phyloP scores from a whole-genome alignment of 2,329 filamentous ascomycete species.

The Fusarium metavorans region DNA sequence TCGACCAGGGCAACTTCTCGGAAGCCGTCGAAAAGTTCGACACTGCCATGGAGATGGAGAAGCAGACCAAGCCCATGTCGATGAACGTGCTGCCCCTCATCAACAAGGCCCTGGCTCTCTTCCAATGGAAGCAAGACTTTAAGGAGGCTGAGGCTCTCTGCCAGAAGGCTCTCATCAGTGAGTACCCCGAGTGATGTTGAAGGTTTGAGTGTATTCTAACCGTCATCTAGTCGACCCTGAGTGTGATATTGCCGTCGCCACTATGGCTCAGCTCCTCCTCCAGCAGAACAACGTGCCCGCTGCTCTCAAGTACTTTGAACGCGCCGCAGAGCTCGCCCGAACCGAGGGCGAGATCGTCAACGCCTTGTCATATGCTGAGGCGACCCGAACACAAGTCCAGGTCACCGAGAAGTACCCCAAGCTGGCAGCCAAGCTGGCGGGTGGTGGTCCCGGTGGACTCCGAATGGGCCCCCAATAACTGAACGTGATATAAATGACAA shows the following conservation, averaged over 20 bases:
- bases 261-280: slow-evolving; percentile 96
- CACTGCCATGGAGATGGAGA: slow-evolving; percentile 98
- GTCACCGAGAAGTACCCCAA: slow-evolving; percentile 89
- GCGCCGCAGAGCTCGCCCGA: slow-evolving; percentile 91
- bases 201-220: slow-evolving; percentile 49
- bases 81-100: slow-evolving; percentile 99
- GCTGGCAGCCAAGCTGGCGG: slow-evolving; percentile 75
- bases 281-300: slow-evolving; percentile 98
- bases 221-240: slow-evolving; percentile 85
- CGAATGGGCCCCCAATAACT: slow-evolving; percentile 52
- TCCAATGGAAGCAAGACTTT: slow-evolving; percentile 99
- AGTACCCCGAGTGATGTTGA: slow-evolving; percentile 53
- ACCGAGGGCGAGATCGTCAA: slow-evolving; percentile 98
- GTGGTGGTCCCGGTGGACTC: slow-evolving; percentile 51
- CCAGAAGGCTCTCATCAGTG: slow-evolving; percentile 96
- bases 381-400: slow-evolving; percentile 94
- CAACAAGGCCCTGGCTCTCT: slow-evolving; percentile 96
- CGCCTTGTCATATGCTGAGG: slow-evolving; percentile 95
- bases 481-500: slow-evolving; percentile 37
- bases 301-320: slow-evolving; percentile 96
- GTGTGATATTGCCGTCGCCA: slow-evolving; percentile 98
- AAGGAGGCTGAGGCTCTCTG: slow-evolving; percentile 94
- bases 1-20: slow-evolving; percentile 95
- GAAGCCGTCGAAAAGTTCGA: slow-evolving; percentile 99
- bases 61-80: slow-evolving; percentile 89